Percentiles rank a stretch among this genome's conserved stretches.
Evolutionary conservation across 352 stramenopile genomes (phyloP).

Genomic region (Chrysophaeum taylorii): DNA sequence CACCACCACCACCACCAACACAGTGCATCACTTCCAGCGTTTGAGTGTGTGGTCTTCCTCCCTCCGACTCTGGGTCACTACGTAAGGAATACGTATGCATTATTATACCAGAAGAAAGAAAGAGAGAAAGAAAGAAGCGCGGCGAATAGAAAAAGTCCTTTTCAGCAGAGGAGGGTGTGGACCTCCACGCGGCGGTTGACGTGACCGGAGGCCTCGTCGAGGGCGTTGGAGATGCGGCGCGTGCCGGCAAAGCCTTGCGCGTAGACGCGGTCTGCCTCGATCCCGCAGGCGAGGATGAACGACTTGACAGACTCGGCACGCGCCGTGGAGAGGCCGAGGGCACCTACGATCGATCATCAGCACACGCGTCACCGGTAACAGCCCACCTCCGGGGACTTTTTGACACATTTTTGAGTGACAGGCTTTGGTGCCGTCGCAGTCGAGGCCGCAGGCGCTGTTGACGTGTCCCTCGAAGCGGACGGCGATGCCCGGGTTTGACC

Average conservation of each 20-base stretch:
- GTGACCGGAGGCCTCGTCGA: not conserved
- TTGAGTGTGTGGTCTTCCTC: too few species aligned
- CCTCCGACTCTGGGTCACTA: too few species aligned
- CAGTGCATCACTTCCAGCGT: too few species aligned
- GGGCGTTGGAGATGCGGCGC: not conserved
- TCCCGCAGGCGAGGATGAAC: not conserved
- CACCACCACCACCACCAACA: too few species aligned
- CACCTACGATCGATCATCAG: too few species aligned
- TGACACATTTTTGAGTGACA: not conserved
- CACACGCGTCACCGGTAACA: too few species aligned
- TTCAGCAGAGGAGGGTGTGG: not conserved
- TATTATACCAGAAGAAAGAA: too few species aligned
- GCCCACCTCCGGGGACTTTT: not conserved
- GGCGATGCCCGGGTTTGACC: not conserved
- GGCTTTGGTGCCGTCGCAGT: not conserved
- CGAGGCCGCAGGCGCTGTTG: conserved; percentile 7
- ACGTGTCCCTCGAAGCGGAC: conserved; percentile 13
- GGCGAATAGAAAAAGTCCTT: not conserved
- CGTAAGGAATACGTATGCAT: too few species aligned
- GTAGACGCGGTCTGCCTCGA: not conserved
- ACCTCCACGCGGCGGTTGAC: conserved; percentile 13
- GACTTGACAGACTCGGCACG: not conserved
- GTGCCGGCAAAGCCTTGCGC: conserved; percentile 11
- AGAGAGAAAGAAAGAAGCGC: too few species aligned
- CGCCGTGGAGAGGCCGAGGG: not conserved